phyloP scores from a whole-genome alignment of 2,329 filamentous ascomycete species.

The Colletotrichum viniferum region DNA sequence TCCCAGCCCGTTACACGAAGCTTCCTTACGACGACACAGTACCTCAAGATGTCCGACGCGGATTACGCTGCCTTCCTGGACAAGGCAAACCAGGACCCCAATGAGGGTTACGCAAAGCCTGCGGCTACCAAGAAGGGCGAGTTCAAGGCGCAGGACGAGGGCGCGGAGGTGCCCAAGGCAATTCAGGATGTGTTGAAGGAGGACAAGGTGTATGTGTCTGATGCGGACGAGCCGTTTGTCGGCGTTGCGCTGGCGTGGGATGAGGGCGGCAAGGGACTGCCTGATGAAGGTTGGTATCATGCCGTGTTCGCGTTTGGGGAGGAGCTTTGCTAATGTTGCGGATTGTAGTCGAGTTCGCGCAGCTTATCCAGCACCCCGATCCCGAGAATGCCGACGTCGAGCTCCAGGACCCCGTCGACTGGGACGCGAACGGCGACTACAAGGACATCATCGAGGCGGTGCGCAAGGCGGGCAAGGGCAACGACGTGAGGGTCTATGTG shows the following conservation, averaged over 20 bases:
- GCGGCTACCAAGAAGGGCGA: constrained; percentile 28
- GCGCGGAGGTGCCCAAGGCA: constrained; percentile 63
- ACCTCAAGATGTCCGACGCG: constrained; percentile 71
- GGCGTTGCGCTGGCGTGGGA: constrained; percentile 71
- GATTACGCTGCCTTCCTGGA: constrained; percentile 85
- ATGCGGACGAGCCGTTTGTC: constrained; percentile 86
- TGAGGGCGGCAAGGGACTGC: constrained; percentile 54
- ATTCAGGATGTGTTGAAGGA: constrained; percentile 56
- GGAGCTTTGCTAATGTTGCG: background rate
- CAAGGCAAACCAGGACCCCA: constrained; percentile 83
- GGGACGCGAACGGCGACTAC: constrained; percentile 77
- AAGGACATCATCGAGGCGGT: constrained; percentile 71
- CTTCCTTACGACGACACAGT: constrained; percentile 26
- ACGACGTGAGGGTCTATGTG: constrained; percentile 76
- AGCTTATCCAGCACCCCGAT: constrained; percentile 64
- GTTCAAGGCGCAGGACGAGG: constrained; percentile 58
- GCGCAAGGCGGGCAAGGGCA: constrained; percentile 63
- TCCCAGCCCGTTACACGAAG: background rate
- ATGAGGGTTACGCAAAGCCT: constrained; percentile 54
- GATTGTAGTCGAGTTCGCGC: constrained; percentile 61
- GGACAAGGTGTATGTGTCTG: constrained; percentile 74
- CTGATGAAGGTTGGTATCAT: constrained; percentile 64
- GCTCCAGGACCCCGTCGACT: constrained; percentile 71
- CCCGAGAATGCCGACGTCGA: constrained; percentile 62
- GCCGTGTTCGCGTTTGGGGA: background rate